These are phyloP conservation scores for Cladorrhinum sp. DNA, from an alignment of 2,329 filamentous ascomycete species.

Conservation along the genomic window DNA sequence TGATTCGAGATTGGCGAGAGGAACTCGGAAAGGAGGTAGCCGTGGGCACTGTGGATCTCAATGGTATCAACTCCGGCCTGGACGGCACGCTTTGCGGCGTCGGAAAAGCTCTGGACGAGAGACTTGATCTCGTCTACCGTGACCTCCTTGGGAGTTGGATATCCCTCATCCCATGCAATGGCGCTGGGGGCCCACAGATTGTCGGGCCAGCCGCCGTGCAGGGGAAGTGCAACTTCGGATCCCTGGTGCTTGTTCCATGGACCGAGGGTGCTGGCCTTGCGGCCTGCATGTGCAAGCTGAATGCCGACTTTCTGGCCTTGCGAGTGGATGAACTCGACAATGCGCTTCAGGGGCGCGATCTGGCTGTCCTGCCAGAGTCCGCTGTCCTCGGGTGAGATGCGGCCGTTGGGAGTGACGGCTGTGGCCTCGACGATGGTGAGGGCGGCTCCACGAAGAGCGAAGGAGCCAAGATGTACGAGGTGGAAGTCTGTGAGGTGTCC, in stretches of 20 bases:
- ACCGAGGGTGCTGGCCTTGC: constrained; percentile 60
- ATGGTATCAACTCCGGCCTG: constrained; percentile 72
- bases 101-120: constrained; percentile 61
- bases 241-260: constrained; percentile 58
- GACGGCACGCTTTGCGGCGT: constrained; percentile 57
- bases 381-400: constrained; percentile 76
- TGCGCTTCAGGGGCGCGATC: constrained; percentile 64
- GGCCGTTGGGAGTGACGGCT: constrained; percentile 68
- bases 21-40: constrained; percentile 66
- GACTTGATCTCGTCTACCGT: constrained; percentile 64
- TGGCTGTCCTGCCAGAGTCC: constrained; percentile 86
- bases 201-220: constrained; percentile 54
- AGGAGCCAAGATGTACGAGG: constrained; percentile 76
- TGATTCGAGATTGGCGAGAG: constrained; percentile 57
- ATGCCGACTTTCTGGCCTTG: constrained; percentile 75
- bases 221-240: constrained; percentile 52
- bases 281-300: constrained; percentile 78
- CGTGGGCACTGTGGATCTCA: constrained; percentile 64
- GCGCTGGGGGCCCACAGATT: constrained; percentile 51
- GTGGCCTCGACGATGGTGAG: constrained; percentile 78
- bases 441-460: constrained; percentile 70
- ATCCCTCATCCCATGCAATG: constrained; percentile 58
- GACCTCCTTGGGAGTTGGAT: constrained; percentile 64
- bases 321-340: constrained; percentile 75
- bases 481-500: constrained; percentile 79